Percentiles rank a stretch among this genome's conserved stretches.
These are phyloP conservation scores for Phytophthora europaea DNA, from an alignment of 352 stramenopile genomes.

Conservation along the genomic window DNA sequence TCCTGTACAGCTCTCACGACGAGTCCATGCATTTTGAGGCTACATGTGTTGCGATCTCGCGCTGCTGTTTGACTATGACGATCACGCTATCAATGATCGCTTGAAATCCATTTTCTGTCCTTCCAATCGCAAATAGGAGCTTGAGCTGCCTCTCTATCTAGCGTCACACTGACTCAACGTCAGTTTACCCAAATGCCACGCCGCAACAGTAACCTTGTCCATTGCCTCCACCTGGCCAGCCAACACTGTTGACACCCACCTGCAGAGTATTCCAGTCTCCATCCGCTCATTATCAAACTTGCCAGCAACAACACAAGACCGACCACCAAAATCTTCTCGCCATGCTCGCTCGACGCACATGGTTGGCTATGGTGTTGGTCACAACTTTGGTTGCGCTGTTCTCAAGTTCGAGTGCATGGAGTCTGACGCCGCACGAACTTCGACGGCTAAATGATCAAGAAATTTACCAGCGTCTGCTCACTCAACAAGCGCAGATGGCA, in stretches of 20 bases:
- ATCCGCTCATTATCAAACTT: neutral
- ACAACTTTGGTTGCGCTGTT: neutral
- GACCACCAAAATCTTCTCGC: neutral
- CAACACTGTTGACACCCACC: neutral
- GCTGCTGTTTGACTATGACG: too few species aligned
- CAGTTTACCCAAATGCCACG: neutral
- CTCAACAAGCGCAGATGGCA: constrained; percentile 16
- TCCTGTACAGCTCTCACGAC: too few species aligned
- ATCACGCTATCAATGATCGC: too few species aligned
- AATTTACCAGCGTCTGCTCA: constrained; percentile 21
- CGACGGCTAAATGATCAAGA: constrained; percentile 17
- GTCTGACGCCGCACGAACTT: neutral
- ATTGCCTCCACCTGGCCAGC: neutral
- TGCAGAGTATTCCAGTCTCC: neutral
- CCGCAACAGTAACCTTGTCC: neutral
- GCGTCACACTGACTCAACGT: neutral
- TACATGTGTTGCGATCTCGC: too few species aligned
- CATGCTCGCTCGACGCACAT: neutral
- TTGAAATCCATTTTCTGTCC: too few species aligned
- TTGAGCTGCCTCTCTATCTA: too few species aligned
- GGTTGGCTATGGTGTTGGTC: neutral
- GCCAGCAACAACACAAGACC: neutral
- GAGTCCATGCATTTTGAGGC: too few species aligned
- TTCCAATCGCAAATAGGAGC: too few species aligned
- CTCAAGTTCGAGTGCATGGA: neutral